Percentiles rank a stretch among this genome's conserved stretches.
phyloP scores from a whole-genome alignment of 306 rosid species.

The Potentilla sterilis region DNA sequence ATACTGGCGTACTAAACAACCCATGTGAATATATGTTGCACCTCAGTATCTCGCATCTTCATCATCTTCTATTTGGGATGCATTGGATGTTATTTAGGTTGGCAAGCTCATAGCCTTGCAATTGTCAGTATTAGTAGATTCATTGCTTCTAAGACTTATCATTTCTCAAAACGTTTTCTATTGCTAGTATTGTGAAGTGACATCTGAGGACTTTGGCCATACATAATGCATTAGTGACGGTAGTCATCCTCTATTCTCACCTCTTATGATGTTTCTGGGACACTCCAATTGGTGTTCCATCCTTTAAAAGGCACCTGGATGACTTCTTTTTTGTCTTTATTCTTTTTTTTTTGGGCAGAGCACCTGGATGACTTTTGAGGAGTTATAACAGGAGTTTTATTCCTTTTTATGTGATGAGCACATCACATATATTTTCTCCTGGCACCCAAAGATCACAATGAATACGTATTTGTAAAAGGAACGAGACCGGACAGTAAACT shows the following conservation, averaged over 20 bases:
- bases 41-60: conserved; percentile 25
- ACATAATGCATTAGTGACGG: not conserved
- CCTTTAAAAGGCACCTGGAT: no score
- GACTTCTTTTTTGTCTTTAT: no score
- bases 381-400: no score
- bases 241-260: not conserved
- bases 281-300: no score
- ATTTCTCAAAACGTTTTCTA: not conserved
- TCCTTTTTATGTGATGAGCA: no score
- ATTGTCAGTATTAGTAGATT: conserved; percentile 16
- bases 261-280: not conserved
- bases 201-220: not conserved
- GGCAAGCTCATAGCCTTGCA: conserved; percentile 10
- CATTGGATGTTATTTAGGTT: conserved; percentile 36
- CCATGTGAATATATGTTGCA: conserved; percentile 49
- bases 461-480: no score
- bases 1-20: conserved; percentile 2
- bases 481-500: no score
- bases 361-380: no score
- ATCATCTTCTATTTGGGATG: conserved; percentile 26
- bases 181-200: not conserved
- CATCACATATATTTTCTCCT: no score
- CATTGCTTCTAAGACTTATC: not conserved
- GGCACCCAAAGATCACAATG: no score
- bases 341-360: no score